Percentiles rank a stretch among this genome's conserved stretches.
phyloP scores from a whole-genome alignment of 2,329 filamentous ascomycete genomes.

The Pyrenochaeta sp. region DNA sequence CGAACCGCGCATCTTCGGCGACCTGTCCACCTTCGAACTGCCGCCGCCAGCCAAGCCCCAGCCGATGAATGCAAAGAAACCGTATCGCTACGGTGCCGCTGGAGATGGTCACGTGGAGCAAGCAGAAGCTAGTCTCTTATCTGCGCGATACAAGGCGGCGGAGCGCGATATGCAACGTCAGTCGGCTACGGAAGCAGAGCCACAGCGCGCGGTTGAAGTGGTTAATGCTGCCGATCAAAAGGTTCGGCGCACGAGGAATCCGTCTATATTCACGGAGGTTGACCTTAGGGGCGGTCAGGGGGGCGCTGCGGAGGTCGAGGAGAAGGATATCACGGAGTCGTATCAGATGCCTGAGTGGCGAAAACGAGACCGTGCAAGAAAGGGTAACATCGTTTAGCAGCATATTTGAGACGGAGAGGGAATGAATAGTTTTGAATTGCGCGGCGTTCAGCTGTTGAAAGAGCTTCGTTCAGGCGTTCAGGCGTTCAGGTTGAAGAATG shows the following conservation, averaged over 20 bases:
- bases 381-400: too few relatives aligned
- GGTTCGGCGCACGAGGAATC: constrained; percentile 4
- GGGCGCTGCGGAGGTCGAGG: not conserved
- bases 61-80: not conserved
- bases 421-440: too few relatives aligned
- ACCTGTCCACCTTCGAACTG: not conserved
- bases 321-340: not conserved
- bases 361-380: too few relatives aligned
- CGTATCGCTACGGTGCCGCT: too few relatives aligned
- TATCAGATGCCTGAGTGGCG: not conserved
- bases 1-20: constrained; percentile 4
- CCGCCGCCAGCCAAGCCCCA: not conserved
- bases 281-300: not conserved
- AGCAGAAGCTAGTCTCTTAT: not conserved
- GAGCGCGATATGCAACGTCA: constrained; percentile 2
- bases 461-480: too few relatives aligned
- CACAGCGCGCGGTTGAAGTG: constrained; percentile 2
- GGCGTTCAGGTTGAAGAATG: too few relatives aligned
- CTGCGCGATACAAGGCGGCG: constrained; percentile 6
- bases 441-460: too few relatives aligned
- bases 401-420: too few relatives aligned
- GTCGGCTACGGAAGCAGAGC: constrained; percentile 1
- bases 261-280: not conserved
- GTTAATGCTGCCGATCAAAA: constrained; percentile 5
- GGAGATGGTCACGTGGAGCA: not conserved